A percentile compares a stretch with the other conserved stretches of the same genome.
These are phyloP conservation scores for Nicotiana tomentosiformis DNA, from an alignment of 257 asterid species.

Conservation along the genomic window DNA sequence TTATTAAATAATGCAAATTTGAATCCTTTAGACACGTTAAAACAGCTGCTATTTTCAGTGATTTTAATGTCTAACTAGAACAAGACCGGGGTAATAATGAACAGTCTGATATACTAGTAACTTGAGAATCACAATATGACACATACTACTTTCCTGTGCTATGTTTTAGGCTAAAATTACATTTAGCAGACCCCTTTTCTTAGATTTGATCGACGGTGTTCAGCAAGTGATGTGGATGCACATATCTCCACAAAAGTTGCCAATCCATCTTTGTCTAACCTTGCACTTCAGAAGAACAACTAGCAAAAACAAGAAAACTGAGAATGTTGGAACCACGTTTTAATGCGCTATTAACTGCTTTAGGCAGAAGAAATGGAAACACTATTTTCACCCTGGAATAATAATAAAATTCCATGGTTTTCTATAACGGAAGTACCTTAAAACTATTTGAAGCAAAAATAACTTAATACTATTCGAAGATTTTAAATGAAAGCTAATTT, in stretches of 20 bases:
- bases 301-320: too few relatives aligned
- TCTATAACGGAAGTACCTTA: too few relatives aligned
- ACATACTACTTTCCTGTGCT: not conserved
- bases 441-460: too few relatives aligned
- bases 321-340: too few relatives aligned
- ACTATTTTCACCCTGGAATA: too few relatives aligned
- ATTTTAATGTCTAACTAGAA: not conserved
- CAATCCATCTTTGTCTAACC: too few relatives aligned
- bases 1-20: not conserved
- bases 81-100: not conserved
- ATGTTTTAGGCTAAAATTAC: not conserved
- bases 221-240: not conserved
- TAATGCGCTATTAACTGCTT: too few relatives aligned
- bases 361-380: too few relatives aligned
- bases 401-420: too few relatives aligned
- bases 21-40: not conserved
- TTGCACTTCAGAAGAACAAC: too few relatives aligned
- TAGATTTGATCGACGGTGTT: not conserved
- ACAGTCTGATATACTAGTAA: not conserved
- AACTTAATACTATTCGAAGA: too few relatives aligned
- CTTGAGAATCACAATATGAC: not conserved
- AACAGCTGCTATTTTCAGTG: not conserved
- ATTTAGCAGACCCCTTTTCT: not conserved
- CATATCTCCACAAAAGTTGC: not conserved
- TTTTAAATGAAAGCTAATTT: too few relatives aligned